phyloP scores from a whole-genome alignment of 768 basidiomycete genomes.

The Flagelloscypha sp. region DNA sequence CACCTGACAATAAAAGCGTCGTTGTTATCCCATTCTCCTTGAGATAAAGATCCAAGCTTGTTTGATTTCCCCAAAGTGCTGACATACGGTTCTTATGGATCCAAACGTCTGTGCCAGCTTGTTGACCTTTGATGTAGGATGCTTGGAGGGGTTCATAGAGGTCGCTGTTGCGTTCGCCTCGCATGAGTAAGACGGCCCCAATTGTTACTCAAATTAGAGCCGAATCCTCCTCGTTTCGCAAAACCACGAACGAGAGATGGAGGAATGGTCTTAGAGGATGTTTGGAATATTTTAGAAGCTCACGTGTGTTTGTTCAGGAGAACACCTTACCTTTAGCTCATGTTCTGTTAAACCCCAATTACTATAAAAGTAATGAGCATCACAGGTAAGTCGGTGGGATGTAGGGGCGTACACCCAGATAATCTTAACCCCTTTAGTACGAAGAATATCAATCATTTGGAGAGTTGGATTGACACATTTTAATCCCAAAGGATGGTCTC shows the following conservation, averaged over 20 bases:
- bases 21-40: slow-evolving; percentile 53
- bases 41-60: slow-evolving; percentile 53
- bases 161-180: slow-evolving; percentile 48
- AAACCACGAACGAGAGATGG: slow-evolving; percentile 52
- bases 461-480: slow-evolving; percentile 49
- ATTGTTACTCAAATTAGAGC: slow-evolving; percentile 30
- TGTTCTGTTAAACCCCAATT: slow-evolving; percentile 68
- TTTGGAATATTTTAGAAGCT: no score
- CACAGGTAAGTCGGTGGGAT: neutral
- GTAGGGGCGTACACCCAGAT: slow-evolving; percentile 51
- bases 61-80: slow-evolving; percentile 57
- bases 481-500: slow-evolving; percentile 46
- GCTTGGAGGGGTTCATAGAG: slow-evolving; percentile 57
- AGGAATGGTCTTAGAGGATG: slow-evolving; percentile 53
- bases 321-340: no score
- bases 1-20: slow-evolving; percentile 57
- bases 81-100: slow-evolving; percentile 70
- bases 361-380: slow-evolving; percentile 22
- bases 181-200: slow-evolving; percentile 31
- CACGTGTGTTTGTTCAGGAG: no score
- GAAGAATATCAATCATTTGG: slow-evolving; percentile 37
- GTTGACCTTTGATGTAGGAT: slow-evolving; percentile 42
- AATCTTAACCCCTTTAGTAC: slow-evolving; percentile 44
- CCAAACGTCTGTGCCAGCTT: slow-evolving; percentile 57
- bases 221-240: slow-evolving; percentile 44